Evolutionary conservation across 2,329 filamentous ascomycete species (phyloP).

Genomic region (Trichophyton schoenleinii): DNA sequence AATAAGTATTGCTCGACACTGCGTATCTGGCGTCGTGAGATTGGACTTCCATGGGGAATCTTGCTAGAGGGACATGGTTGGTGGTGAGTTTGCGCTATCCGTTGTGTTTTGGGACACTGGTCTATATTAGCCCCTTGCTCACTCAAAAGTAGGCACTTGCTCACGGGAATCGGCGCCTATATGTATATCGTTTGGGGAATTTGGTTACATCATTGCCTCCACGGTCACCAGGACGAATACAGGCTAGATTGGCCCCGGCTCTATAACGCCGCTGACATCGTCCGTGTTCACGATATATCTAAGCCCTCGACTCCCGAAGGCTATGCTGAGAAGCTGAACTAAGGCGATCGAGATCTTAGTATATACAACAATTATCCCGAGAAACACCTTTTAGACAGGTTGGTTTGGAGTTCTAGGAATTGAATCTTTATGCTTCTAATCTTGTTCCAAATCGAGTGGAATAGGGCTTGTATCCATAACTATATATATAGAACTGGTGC

Average conservation of each 20-base stretch:
- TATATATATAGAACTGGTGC: not conserved
- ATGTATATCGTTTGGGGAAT: constrained; percentile 75
- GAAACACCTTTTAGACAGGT: not conserved
- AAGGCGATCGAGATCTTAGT: not conserved
- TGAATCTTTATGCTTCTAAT: not conserved
- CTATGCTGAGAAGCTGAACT: constrained; percentile 7
- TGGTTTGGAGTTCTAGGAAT: not conserved
- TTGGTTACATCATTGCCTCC: constrained; percentile 66
- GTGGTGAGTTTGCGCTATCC: constrained; percentile 42
- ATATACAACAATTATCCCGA: not conserved
- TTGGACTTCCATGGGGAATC: constrained; percentile 70
- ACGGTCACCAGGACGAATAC: constrained; percentile 59
- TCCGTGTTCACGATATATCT: constrained; percentile 20
- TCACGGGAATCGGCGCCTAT: constrained; percentile 73
- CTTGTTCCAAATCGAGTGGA: not conserved
- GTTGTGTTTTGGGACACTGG: not conserved
- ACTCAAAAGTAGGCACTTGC: constrained; percentile 48
- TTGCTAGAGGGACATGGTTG: constrained; percentile 61
- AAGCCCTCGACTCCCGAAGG: constrained; percentile 6
- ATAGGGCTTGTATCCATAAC: not conserved
- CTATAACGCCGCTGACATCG: constrained; percentile 45
- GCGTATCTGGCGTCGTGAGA: constrained; percentile 50
- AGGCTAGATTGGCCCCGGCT: constrained; percentile 55
- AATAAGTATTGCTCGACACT: constrained; percentile 60
- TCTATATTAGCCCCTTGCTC: not conserved